Evolutionary conservation across 441 rosid genomes (phyloP).

Genomic region (Corymbia citriodora): DNA sequence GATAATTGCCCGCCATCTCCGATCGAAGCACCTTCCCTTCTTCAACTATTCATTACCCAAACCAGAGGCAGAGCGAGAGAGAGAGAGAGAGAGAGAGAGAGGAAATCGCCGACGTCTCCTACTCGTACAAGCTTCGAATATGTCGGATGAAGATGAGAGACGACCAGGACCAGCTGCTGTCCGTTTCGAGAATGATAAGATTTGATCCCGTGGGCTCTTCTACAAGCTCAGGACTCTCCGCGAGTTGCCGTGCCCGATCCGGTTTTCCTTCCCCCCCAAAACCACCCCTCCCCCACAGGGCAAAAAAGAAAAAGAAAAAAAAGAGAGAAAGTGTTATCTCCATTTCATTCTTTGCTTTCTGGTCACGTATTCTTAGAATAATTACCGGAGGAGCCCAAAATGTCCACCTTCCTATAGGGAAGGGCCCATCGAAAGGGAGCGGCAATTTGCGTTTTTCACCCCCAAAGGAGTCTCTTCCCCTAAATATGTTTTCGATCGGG

Average conservation of each 20-base stretch:
- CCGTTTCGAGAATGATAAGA: not conserved
- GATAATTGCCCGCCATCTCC: conserved; percentile 27
- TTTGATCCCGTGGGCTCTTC: not conserved
- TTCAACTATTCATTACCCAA: not conserved
- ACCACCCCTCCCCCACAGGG: too few relatives aligned
- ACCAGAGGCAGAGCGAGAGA: not conserved
- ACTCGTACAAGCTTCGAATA: not conserved
- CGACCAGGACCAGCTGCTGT: not conserved
- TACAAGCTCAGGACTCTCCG: not conserved
- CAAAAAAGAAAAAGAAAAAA: not conserved
- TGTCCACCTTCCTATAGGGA: not conserved
- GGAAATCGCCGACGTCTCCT: not conserved
- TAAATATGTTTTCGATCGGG: not conserved
- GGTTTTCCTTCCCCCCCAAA: not conserved
- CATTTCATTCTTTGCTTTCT: not conserved
- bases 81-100: not conserved
- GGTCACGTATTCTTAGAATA: not conserved
- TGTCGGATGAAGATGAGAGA: not conserved
- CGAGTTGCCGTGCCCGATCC: not conserved
- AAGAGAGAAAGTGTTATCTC: not conserved
- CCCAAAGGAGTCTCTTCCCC: not conserved
- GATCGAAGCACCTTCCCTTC: not conserved
- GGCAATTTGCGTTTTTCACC: not conserved
- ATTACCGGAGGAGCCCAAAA: not conserved
- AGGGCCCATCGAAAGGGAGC: not conserved